Percentiles rank a stretch among this genome's conserved stretches.
phyloP scores from a whole-genome alignment of 1,139 yeast genomes.

The Scheffersomyces illinoinensis region DNA sequence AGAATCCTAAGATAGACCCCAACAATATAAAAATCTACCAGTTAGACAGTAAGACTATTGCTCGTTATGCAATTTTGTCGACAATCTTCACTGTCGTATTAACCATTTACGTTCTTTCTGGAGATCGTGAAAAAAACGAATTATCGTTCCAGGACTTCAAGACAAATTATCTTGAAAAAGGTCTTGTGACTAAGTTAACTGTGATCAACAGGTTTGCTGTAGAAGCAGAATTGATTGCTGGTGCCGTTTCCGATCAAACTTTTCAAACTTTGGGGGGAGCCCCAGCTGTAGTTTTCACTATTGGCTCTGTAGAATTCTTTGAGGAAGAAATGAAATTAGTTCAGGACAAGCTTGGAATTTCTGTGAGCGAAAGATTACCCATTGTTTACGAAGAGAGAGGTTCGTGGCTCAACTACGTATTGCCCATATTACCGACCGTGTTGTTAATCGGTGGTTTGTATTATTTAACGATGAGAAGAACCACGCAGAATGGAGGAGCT shows the following conservation, averaged over 20 bases:
- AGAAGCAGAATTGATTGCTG: conserved; percentile 67
- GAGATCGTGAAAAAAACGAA: conserved; percentile 30
- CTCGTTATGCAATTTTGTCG: conserved; percentile 11
- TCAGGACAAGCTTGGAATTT: conserved; percentile 62
- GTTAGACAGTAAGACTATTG: conserved; percentile 24
- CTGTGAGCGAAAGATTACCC: conserved; percentile 63
- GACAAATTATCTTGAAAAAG: conserved; percentile 77
- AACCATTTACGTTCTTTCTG: conserved; percentile 14
- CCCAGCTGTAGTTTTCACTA: conserved; percentile 59
- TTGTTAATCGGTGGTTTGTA: conserved; percentile 70
- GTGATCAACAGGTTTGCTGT: conserved; percentile 82
- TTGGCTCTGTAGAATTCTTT: conserved; percentile 72
- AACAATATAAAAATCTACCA: conserved; percentile 35
- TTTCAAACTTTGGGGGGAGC: conserved; percentile 35
- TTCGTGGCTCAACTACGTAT: conserved; percentile 53
- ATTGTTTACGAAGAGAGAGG: conserved; percentile 64
- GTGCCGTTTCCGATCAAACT: conserved; percentile 49
- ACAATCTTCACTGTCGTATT: conserved; percentile 15
- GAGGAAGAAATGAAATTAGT: conserved; percentile 65
- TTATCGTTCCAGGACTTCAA: conserved; percentile 92
- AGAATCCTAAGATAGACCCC: conserved; percentile 30
- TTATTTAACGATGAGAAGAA: conserved; percentile 64
- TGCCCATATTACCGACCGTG: conserved; percentile 69
- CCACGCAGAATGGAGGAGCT: conserved; percentile 46
- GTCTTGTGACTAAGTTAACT: conserved; percentile 71